phyloP scores from a whole-genome alignment of 768 basidiomycete species.

The Russula olivacea region DNA sequence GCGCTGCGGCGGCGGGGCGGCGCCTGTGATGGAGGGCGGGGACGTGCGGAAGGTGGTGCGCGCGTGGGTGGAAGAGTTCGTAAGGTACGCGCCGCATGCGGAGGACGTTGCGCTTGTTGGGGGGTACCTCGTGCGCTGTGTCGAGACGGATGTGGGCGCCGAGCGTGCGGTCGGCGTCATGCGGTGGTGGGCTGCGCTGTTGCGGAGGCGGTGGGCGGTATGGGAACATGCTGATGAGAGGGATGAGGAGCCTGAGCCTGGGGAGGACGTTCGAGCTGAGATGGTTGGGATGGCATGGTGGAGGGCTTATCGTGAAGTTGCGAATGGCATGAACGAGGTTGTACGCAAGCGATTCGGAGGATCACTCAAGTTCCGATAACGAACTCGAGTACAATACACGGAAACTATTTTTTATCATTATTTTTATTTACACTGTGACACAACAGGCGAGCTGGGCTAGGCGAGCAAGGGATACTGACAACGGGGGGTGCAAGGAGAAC shows the following conservation, averaged over 20 bases:
- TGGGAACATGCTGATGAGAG: slow-evolving; percentile 40
- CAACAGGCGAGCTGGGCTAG: not conserved
- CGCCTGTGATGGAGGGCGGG: slow-evolving; percentile 54
- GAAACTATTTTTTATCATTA: too few relatives aligned
- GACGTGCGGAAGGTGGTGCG: slow-evolving; percentile 72
- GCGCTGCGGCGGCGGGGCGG: slow-evolving; percentile 40
- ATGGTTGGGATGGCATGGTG: slow-evolving; percentile 71
- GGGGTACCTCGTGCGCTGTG: slow-evolving; percentile 63
- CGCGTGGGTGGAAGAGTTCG: slow-evolving; percentile 66
- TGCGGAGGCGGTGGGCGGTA: slow-evolving; percentile 57
- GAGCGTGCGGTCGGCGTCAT: slow-evolving; percentile 65
- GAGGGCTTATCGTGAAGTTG: slow-evolving; percentile 67
- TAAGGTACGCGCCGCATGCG: slow-evolving; percentile 55
- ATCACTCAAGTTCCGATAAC: slow-evolving; percentile 50
- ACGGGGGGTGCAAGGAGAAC: not conserved
- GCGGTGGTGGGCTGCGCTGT: slow-evolving; percentile 76
- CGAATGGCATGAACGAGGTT: slow-evolving; percentile 57
- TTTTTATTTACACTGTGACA: not conserved
- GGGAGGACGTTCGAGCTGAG: slow-evolving; percentile 31
- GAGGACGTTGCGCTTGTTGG: slow-evolving; percentile 73
- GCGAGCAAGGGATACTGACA: not conserved
- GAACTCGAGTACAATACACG: too few relatives aligned
- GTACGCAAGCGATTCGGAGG: slow-evolving; percentile 70
- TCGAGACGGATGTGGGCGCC: slow-evolving; percentile 65
- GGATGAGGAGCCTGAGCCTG: slow-evolving; percentile 33